These are phyloP conservation scores for Diplodia scrobiculata DNA, from an alignment of 2,329 filamentous ascomycete genomes.

Conservation along the genomic window DNA sequence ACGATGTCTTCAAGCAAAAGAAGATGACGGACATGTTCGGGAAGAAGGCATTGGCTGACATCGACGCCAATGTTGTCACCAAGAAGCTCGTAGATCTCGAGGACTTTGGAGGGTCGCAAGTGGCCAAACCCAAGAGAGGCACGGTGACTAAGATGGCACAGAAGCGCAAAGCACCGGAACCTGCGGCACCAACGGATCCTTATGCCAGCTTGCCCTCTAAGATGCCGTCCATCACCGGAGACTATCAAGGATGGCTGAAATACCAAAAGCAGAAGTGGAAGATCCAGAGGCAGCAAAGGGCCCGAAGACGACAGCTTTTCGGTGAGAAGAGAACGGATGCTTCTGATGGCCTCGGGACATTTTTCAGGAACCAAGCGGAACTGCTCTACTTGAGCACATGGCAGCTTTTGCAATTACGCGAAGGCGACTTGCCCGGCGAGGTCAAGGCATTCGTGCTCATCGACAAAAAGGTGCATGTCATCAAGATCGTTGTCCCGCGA, in stretches of 20 bases:
- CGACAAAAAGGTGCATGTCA: constrained; percentile 82
- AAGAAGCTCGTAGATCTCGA: constrained; percentile 72
- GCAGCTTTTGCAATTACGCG: constrained; percentile 86
- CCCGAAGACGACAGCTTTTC: constrained; percentile 85
- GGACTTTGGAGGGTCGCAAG: constrained; percentile 71
- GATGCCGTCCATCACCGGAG: constrained; percentile 81
- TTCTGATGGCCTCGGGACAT: constrained; percentile 64
- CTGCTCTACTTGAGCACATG: constrained; percentile 87
- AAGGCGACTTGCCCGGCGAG: constrained; percentile 81
- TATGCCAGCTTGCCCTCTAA: constrained; percentile 77
- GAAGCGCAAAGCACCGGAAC: constrained; percentile 54
- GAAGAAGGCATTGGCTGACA: constrained; percentile 72
- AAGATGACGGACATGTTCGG: constrained; percentile 94
- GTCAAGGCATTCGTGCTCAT: constrained; percentile 90
- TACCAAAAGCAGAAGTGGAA: constrained; percentile 99
- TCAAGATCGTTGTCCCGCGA: constrained; percentile 87
- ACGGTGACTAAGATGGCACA: constrained; percentile 51
- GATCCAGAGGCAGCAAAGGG: constrained; percentile 87
- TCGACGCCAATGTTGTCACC: constrained; percentile 63
- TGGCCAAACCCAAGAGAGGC: constrained; percentile 60
- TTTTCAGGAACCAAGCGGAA: constrained; percentile 92
- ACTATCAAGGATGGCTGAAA: constrained; percentile 83
- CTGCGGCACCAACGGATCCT: constrained; percentile 63
- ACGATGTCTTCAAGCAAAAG: constrained; percentile 97
- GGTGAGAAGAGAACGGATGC: constrained; percentile 72